These are phyloP conservation scores for Amanita inopinata DNA, from an alignment of 768 basidiomycete genomes.

Conservation along the genomic window DNA sequence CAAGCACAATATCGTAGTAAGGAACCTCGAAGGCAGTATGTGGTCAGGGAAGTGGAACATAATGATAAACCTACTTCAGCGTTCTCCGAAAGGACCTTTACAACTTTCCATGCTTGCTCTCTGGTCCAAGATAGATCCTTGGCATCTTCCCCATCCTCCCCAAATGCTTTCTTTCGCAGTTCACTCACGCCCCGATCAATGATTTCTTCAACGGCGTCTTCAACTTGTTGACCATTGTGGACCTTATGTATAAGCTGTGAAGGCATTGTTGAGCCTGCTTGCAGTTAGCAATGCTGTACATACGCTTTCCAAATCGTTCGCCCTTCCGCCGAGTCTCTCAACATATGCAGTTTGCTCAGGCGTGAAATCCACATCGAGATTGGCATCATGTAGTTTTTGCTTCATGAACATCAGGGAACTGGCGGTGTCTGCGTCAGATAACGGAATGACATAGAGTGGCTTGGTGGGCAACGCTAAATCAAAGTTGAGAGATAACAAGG, in stretches of 20 bases:
- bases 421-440: conserved; percentile 77
- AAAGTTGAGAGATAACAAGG: not conserved
- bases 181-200: conserved; percentile 71
- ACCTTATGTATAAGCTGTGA: conserved; percentile 81
- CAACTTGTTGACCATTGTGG: conserved; percentile 56
- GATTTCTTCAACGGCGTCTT: conserved; percentile 87
- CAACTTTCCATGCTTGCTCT: conserved; percentile 81
- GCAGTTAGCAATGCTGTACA: too few species aligned
- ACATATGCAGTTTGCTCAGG: conserved; percentile 47
- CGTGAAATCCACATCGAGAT: conserved; percentile 44
- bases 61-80: conserved; percentile 43
- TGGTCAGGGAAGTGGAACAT: not conserved
- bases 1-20: conserved; percentile 73
- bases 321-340: conserved; percentile 77
- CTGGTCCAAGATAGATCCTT: conserved; percentile 76
- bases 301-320: conserved; percentile 82
- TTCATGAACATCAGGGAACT: conserved; percentile 77
- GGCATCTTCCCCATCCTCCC: conserved; percentile 84
- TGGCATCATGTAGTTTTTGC: conserved; percentile 60
- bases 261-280: too few species aligned
- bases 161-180: conserved; percentile 85
- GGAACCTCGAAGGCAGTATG: conserved; percentile 40
- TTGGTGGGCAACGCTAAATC: conserved; percentile 69
- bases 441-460: conserved; percentile 65
- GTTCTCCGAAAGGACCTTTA: conserved; percentile 60